A percentile compares a stretch with the other conserved stretches of the same genome.
Conservation (phyloP, 2,329 filamentous ascomycete species). For the Myrmaecium sp. region DNA sequence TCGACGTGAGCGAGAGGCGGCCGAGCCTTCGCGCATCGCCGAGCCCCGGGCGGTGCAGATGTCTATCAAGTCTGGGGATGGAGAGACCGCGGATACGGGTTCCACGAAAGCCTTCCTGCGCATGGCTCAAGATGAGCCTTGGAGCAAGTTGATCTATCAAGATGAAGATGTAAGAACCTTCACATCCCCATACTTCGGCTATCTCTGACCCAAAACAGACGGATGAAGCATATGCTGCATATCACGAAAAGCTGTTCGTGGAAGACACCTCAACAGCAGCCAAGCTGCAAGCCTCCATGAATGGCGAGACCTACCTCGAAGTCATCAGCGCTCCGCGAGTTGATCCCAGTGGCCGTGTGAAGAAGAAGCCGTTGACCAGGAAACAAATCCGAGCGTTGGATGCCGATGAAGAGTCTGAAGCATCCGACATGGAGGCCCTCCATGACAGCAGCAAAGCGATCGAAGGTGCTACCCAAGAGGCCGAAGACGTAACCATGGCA, state of each 20-base stretch:
- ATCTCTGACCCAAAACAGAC: constrained; percentile 20
- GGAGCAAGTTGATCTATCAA: constrained; percentile 63
- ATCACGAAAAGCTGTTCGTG: constrained; percentile 55
- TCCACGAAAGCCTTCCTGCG: constrained; percentile 63
- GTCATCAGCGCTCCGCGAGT: constrained; percentile 38
- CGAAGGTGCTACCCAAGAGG: no score
- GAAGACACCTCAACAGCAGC: constrained; percentile 24
- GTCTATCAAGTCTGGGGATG: constrained; percentile 61
- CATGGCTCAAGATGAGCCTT: constrained; percentile 63
- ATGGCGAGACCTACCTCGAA: constrained; percentile 44
- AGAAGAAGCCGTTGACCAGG: constrained; percentile 19
- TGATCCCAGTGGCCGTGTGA: constrained; percentile 18
- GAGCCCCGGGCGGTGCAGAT: constrained; percentile 69
- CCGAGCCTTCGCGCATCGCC: constrained; percentile 23
- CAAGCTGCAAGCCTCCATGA: constrained; percentile 36
- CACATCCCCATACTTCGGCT: neutral
- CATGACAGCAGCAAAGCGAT: no score
- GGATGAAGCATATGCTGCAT: constrained; percentile 57
- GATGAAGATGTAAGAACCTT: constrained; percentile 50
- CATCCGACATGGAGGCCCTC: no score
- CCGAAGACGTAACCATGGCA: no score
- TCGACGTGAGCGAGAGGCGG: constrained; percentile 28
- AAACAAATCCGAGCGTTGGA: constrained; percentile 6
- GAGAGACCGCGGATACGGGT: constrained; percentile 48
- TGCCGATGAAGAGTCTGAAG: neutral